Evolutionary conservation across 805 yeast genomes (phyloP), one percentile per base, ranked within the genome.

Genomic region (Kazachstania bromeliacearum): DNA sequence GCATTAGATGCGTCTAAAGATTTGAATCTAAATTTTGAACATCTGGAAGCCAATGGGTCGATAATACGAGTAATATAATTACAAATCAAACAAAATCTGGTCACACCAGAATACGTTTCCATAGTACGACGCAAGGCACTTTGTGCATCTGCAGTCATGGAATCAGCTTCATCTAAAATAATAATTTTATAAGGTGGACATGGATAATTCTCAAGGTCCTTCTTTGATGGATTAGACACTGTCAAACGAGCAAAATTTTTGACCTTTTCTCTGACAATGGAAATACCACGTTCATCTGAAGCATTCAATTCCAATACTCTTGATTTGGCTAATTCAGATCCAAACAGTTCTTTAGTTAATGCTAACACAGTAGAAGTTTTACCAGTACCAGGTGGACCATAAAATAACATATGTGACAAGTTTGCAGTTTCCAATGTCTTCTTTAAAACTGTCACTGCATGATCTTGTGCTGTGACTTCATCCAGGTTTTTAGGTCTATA

Each of bases 61-160:
- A 92, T 92, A 47, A 92, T 92, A 40, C 97, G 71, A 2, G 99
- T 92, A 43, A 92, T 92, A 62, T 92, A 92, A 57, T 92, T 92
- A 68, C 99, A 92, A 35, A 92, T 82, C 42, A 92, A 64, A 59
- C 97, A 92, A 62, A 92, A 92, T 49, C 99, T 71, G 2, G 98
- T 84, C 36, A 87, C 85, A 27, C 75, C 72, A 1, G 97, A 82
- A 60, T 84, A 88, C 3, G 79, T 83, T 55, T 85, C 96, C 88
- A 83, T 83, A 1, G 95, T 89, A 60, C 98, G 73, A 63, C 98
- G 75, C 44, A 92, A 67, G 1, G 98, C 98, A 37, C 87, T 75
- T 56, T 92, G 98, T 0, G 98, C 98, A 50, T 85, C 96, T 29
- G 85, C 73, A 7, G 98, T 92, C 96, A 92, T 92, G 9, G 95